Evolutionary conservation across 2,329 filamentous ascomycete species (phyloP).

Genomic region (Dactylellina parvicollis): DNA sequence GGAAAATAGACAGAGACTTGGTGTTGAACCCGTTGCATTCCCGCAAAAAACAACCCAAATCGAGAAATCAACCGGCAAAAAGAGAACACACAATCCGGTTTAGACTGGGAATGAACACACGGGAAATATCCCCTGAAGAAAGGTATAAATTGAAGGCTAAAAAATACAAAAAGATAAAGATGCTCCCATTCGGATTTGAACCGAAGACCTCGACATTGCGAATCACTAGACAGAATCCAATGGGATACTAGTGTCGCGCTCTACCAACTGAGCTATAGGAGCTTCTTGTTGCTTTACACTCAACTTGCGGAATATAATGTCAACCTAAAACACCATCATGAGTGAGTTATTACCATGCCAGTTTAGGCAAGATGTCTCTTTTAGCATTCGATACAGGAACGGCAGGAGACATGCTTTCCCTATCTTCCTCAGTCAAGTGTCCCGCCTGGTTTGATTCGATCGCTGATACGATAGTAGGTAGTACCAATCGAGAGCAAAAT

Average conservation of each 20-base stretch:
- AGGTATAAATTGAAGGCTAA: too few species aligned
- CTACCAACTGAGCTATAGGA: conserved; percentile 53
- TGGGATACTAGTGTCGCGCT: conserved; percentile 50
- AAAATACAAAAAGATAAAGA: conserved; percentile 1
- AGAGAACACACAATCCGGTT: not conserved
- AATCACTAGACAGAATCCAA: not conserved
- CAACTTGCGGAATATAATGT: not conserved
- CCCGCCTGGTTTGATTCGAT: too few species aligned
- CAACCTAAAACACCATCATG: not conserved
- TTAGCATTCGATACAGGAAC: too few species aligned
- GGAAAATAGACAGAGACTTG: too few species aligned
- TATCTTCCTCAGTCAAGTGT: too few species aligned
- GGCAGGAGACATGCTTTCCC: too few species aligned
- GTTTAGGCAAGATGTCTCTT: too few species aligned
- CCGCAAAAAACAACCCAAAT: not conserved
- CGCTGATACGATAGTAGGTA: too few species aligned
- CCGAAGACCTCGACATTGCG: conserved; percentile 46
- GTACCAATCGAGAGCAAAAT: too few species aligned
- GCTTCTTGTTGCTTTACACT: conserved; percentile 4
- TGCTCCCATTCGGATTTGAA: conserved; percentile 52
- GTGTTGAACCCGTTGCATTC: conserved; percentile 1
- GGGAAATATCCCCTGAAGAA: too few species aligned
- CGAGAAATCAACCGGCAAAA: not conserved
- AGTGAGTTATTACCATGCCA: too few species aligned
- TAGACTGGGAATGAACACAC: not conserved